Evolutionary conservation across 2,329 filamentous ascomycete genomes (phyloP).

Genomic region (Trichoderma breve): DNA sequence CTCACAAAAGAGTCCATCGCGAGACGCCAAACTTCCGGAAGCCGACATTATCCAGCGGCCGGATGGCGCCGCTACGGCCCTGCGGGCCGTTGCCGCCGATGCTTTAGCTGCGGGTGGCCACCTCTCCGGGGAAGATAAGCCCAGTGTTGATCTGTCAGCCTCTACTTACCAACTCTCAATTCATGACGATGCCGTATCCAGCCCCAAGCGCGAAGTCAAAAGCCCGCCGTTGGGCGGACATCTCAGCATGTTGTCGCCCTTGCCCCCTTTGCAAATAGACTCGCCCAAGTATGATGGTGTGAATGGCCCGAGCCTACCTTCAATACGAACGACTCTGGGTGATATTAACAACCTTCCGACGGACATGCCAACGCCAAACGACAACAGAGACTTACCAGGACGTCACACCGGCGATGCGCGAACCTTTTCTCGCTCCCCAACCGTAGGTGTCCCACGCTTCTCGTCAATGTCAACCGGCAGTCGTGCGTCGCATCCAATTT

Average conservation of each 20-base stretch:
- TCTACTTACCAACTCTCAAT: constrained; percentile 35
- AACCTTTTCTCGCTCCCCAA: constrained; percentile 38
- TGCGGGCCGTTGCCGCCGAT: constrained; percentile 35
- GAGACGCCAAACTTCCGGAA: not conserved
- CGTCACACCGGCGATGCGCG: constrained; percentile 27
- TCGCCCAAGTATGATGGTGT: constrained; percentile 37
- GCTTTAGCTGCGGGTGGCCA: constrained; percentile 30
- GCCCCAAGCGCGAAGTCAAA: constrained; percentile 13
- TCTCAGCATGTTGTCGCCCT: constrained; percentile 26
- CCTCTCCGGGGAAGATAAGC: constrained; percentile 21
- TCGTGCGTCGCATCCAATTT: constrained; percentile 47
- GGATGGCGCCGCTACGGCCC: constrained; percentile 2
- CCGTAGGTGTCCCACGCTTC: constrained; percentile 33
- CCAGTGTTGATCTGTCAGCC: constrained; percentile 31
- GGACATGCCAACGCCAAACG: constrained; percentile 32
- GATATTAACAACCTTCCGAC: constrained; percentile 34
- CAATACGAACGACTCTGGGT: constrained; percentile 35
- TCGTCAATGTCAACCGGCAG: constrained; percentile 30
- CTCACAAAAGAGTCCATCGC: constrained; percentile 24
- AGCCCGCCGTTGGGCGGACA: constrained; percentile 16
- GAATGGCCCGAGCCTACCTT: constrained; percentile 37
- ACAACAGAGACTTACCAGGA: constrained; percentile 34
- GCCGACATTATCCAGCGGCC: constrained; percentile 4
- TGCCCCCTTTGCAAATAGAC: constrained; percentile 38
- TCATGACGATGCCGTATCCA: constrained; percentile 32